Evolutionary conservation across 371 early-diverging fungal species (phyloP).

Genomic region (Cladochytrium tenue): DNA sequence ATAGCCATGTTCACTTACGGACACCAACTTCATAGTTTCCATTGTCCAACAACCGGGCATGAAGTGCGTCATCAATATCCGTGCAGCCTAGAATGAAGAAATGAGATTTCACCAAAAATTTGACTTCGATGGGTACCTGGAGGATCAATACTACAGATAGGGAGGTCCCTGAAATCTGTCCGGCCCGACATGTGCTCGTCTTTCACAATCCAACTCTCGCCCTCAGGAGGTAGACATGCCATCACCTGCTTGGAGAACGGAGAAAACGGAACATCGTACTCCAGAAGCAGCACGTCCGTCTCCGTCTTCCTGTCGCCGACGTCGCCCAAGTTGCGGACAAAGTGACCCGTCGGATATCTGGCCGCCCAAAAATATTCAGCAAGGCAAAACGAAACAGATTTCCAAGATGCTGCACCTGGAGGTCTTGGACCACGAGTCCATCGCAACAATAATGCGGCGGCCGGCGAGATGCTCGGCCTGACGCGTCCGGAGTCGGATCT

Average conservation of each 20-base stretch:
- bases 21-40: constrained; percentile 90
- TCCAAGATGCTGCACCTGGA: constrained; percentile 48
- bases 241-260: constrained; percentile 86
- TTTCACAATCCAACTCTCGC: constrained; percentile 82
- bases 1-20: constrained; percentile 56
- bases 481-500: constrained; percentile 85
- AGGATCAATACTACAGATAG: constrained; percentile 98
- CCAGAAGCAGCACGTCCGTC: constrained; percentile 90
- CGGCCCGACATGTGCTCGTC: constrained; percentile 71
- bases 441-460: constrained; percentile 84
- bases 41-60: constrained; percentile 77
- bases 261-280: constrained; percentile 92
- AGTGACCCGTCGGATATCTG: constrained; percentile 86
- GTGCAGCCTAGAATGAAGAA: constrained; percentile 74
- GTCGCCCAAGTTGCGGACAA: constrained; percentile 83
- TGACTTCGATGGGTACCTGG: constrained; percentile 56
- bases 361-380: constrained; percentile 18
- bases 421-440: constrained; percentile 85
- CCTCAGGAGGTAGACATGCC: constrained; percentile 80
- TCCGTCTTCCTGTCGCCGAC: constrained; percentile 93
- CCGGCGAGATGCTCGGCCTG: constrained; percentile 76
- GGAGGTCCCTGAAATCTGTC: constrained; percentile 77
- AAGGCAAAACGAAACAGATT: constrained; percentile 8
- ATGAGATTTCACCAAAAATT: background rate
- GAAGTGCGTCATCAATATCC: constrained; percentile 99